Percentiles rank a stretch among this genome's conserved stretches.
phyloP scores from a whole-genome alignment of 495 filamentous ascomycete species.

The Cercophora sp. region DNA sequence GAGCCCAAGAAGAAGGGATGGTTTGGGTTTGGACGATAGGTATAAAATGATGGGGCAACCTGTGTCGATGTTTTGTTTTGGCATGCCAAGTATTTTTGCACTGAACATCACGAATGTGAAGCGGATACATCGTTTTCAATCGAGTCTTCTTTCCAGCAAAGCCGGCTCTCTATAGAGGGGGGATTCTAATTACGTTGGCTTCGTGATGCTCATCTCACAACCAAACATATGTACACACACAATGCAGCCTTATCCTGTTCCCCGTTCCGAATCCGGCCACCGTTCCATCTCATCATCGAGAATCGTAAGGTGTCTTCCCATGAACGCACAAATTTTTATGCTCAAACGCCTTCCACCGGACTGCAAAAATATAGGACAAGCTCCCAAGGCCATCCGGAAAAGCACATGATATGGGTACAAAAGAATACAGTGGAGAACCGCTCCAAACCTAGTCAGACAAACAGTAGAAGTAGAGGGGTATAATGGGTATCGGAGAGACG shows the following conservation, averaged over 20 bases:
- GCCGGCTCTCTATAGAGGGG: constrained; percentile 18
- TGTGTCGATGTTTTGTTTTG: no score
- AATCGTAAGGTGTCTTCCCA: constrained; percentile 31
- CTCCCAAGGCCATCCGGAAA: constrained; percentile 17
- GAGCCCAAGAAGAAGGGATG: constrained; percentile 72
- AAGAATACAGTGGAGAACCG: constrained; percentile 34
- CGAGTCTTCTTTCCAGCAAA: no score
- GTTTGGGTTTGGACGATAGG: constrained; percentile 84
- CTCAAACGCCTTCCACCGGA: constrained; percentile 48
- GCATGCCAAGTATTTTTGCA: no score
- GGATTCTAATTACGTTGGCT: constrained; percentile 24
- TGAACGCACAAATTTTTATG: constrained; percentile 39
- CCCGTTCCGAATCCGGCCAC: constrained; percentile 14
- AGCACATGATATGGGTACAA: constrained; percentile 43
- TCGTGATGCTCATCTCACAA: constrained; percentile 13
- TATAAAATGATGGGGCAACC: no score
- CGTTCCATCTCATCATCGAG: constrained; percentile 25
- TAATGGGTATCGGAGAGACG: constrained; percentile 14
- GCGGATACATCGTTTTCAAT: no score
- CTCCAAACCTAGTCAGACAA: constrained; percentile 34
- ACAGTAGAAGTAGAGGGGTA: constrained; percentile 25
- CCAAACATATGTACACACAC: constrained; percentile 11
- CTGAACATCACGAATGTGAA: no score
- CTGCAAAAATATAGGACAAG: constrained; percentile 34
- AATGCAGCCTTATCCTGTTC: constrained; percentile 25